Conservation (phyloP, 2,329 filamentous ascomycete genomes). For the Epichloe festucae region DNA sequence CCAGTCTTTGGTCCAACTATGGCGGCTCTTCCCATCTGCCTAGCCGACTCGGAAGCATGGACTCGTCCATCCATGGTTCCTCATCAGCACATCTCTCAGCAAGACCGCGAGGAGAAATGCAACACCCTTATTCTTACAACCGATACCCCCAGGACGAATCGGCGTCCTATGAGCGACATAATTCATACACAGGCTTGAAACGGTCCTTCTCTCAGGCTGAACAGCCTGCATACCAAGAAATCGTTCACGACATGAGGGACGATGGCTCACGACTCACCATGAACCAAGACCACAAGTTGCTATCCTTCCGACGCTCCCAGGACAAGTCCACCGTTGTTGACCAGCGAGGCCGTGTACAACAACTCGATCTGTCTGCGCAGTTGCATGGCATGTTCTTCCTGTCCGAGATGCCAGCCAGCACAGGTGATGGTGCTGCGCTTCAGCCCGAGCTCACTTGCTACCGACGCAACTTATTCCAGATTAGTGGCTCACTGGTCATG, state of each 20-base stretch:
- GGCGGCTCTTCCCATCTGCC: constrained; percentile 40
- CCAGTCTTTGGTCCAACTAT: constrained; percentile 46
- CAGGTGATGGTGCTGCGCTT: constrained; percentile 41
- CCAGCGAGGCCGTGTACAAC: constrained; percentile 44
- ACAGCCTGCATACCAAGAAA: constrained; percentile 44
- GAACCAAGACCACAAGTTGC: constrained; percentile 47
- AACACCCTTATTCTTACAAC: constrained; percentile 39
- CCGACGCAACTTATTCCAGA: constrained; percentile 88
- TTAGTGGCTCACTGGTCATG: constrained; percentile 76
- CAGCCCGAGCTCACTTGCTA: constrained; percentile 90
- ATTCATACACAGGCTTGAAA: constrained; percentile 42
- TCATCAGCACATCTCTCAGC: constrained; percentile 26
- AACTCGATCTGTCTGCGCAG: constrained; percentile 55
- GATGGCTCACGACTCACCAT: constrained; percentile 44
- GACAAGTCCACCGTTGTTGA: constrained; percentile 50
- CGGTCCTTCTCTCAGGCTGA: constrained; percentile 43
- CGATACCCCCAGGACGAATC: constrained; percentile 43
- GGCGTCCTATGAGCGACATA: constrained; percentile 40
- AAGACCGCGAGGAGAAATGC: constrained; percentile 36
- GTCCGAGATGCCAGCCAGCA: constrained; percentile 60
- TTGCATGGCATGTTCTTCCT: constrained; percentile 84
- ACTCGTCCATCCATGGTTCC: constrained; percentile 33
- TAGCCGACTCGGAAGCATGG: constrained; percentile 38
- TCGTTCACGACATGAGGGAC: constrained; percentile 47
- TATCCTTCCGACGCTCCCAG: constrained; percentile 43